Percentiles rank a stretch among this genome's conserved stretches.
phyloP scores from a whole-genome alignment of 352 stramenopile genomes.

The Phytophthora nicotianae region DNA sequence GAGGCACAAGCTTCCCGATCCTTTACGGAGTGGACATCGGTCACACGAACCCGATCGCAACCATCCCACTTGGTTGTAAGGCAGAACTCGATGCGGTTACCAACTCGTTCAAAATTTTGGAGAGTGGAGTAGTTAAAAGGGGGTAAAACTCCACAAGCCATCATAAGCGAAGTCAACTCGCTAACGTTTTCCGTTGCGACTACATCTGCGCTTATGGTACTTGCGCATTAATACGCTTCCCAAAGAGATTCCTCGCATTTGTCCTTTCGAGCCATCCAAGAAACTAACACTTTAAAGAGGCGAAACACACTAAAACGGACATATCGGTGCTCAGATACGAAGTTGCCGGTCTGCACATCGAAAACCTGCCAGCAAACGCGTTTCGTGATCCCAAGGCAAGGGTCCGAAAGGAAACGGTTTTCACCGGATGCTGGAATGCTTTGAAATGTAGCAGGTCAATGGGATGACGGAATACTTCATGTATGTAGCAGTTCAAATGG shows the following conservation, averaged over 20 bases:
- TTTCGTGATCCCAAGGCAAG: neutral
- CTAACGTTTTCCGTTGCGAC: neutral
- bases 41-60: slow-evolving; percentile 66
- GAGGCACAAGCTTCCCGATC: slow-evolving; percentile 53
- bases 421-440: neutral
- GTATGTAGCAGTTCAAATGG: no score
- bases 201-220: slow-evolving; percentile 9
- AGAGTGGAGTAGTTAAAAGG: slow-evolving; percentile 31
- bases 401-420: neutral
- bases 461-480: no score
- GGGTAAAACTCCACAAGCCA: neutral
- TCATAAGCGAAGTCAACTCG: neutral
- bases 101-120: slow-evolving; percentile 41
- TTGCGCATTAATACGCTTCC: slow-evolving; percentile 13
- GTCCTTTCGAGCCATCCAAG: neutral
- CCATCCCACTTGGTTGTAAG: slow-evolving; percentile 53
- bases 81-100: slow-evolving; percentile 40
- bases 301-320: slow-evolving; percentile 11
- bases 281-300: neutral
- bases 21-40: slow-evolving; percentile 62
- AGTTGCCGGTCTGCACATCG: neutral
- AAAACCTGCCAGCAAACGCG: neutral
- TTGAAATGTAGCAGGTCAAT: no score
- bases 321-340: neutral
- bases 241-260: slow-evolving; percentile 1